A percentile compares a stretch with the other conserved stretches of the same genome.
phyloP scores from a whole-genome alignment of 768 basidiomycete species.

The Leucogyrophana mollusca region DNA sequence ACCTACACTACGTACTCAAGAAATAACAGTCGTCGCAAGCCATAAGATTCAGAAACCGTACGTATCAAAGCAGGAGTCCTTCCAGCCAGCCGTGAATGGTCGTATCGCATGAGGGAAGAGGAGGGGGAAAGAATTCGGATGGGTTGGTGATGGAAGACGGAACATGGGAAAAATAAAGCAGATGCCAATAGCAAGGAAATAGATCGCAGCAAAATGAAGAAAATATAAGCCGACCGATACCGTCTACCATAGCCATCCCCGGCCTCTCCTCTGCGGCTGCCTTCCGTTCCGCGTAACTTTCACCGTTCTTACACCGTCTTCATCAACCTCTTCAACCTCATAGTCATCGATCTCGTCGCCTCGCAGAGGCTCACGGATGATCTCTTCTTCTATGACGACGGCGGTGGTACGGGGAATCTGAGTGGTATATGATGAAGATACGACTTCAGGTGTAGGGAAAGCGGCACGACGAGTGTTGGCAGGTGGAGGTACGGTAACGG shows the following conservation, averaged over 20 bases:
- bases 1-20: slow-evolving; percentile 8
- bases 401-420: slow-evolving; percentile 74
- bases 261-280: slow-evolving; percentile 44
- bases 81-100: slow-evolving; percentile 18
- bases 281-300: slow-evolving; percentile 40
- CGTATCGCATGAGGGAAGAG: slow-evolving; percentile 25
- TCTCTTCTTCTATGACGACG: slow-evolving; percentile 64
- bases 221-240: slow-evolving; percentile 29
- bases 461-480: slow-evolving; percentile 77
- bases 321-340: slow-evolving; percentile 39
- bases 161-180: slow-evolving; percentile 9
- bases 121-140: slow-evolving; percentile 11
- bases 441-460: slow-evolving; percentile 66
- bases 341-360: slow-evolving; percentile 39
- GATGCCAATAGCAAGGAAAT: slow-evolving; percentile 3
- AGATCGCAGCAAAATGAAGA: slow-evolving; percentile 16
- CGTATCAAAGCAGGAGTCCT: slow-evolving; percentile 14
- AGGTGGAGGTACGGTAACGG: slow-evolving; percentile 71
- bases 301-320: slow-evolving; percentile 40
- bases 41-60: slow-evolving; percentile 12
- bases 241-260: slow-evolving; percentile 58
- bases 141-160: slow-evolving; percentile 3
- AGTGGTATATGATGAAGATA: slow-evolving; percentile 54
- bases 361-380: slow-evolving; percentile 30
- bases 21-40: slow-evolving; percentile 8